Evolutionary conservation across 768 basidiomycete genomes (phyloP).

Genomic region (Lactarius hengduanensis): DNA sequence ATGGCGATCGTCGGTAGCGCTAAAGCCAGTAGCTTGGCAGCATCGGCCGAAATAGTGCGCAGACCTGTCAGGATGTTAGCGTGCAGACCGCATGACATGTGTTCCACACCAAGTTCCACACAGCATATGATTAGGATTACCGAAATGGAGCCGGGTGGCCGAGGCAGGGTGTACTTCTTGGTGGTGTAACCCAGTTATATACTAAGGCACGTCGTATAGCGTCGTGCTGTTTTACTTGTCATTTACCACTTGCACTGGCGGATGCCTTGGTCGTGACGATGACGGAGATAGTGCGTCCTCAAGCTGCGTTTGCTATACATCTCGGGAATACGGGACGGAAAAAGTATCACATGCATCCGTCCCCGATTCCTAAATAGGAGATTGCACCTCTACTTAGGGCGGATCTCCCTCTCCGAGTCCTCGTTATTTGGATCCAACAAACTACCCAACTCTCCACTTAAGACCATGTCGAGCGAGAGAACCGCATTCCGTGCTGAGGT

Average conservation of each 20-base stretch:
- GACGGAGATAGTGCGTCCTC: slow-evolving; percentile 1
- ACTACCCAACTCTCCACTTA: neutral
- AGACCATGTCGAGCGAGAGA: slow-evolving; percentile 60
- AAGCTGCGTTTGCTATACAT: neutral
- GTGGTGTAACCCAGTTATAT: neutral
- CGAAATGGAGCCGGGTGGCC: neutral
- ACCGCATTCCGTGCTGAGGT: slow-evolving; percentile 78
- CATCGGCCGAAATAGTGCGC: neutral
- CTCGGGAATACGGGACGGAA: neutral
- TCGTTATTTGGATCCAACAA: slow-evolving; percentile 7
- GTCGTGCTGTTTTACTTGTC: neutral
- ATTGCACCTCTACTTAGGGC: neutral
- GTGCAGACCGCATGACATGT: neutral
- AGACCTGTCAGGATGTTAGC: neutral
- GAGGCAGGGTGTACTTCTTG: neutral
- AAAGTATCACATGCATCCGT: slow-evolving; percentile 18
- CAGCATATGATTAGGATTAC: neutral
- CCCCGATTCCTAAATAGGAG: slow-evolving; percentile 9
- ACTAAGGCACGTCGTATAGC: neutral
- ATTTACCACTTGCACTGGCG: neutral
- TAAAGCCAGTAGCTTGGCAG: neutral
- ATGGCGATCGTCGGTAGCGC: slow-evolving; percentile 77
- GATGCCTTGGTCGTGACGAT: neutral
- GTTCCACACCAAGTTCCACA: neutral
- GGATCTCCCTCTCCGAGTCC: neutral